A percentile compares a stretch with the other conserved stretches of the same genome.
These are phyloP conservation scores for Camelina laxa DNA, from an alignment of 345 rosid species.

Conservation along the genomic window DNA sequence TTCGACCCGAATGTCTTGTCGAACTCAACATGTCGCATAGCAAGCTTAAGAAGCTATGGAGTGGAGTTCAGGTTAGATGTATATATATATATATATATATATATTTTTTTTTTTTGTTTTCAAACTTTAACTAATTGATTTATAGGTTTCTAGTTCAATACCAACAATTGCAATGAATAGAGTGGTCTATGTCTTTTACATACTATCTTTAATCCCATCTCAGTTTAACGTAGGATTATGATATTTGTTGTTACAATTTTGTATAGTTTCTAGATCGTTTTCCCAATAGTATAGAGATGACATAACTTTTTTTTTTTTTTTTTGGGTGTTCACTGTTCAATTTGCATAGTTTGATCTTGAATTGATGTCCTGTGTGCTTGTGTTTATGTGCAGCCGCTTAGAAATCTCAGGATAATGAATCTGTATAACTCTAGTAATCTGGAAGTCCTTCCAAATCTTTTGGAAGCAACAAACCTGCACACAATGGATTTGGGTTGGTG, in stretches of 20 bases:
- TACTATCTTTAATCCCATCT: too few relatives aligned
- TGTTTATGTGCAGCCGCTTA: slow-evolving; percentile 5
- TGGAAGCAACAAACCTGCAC: neutral
- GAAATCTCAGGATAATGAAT: neutral
- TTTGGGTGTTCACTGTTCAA: too few relatives aligned
- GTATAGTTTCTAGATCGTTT: too few relatives aligned
- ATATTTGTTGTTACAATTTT: too few relatives aligned
- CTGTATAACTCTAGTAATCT: neutral
- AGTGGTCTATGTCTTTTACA: too few relatives aligned
- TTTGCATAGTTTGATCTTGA: neutral
- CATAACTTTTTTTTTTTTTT: too few relatives aligned
- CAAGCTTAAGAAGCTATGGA: slow-evolving; percentile 6
- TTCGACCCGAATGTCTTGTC: neutral
- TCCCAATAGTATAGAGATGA: too few relatives aligned
- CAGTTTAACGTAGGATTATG: too few relatives aligned
- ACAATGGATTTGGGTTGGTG: neutral
- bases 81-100: neutral
- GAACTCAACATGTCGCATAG: neutral
- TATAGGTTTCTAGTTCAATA: too few relatives aligned
- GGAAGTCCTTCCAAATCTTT: neutral
- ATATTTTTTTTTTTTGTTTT: too few relatives aligned
- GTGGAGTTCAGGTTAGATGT: neutral
- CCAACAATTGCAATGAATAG: too few relatives aligned
- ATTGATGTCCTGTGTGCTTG: neutral
- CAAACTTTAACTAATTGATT: too few relatives aligned